phyloP scores from a whole-genome alignment of 495 filamentous ascomycete genomes.

The Aspergillus diversus region DNA sequence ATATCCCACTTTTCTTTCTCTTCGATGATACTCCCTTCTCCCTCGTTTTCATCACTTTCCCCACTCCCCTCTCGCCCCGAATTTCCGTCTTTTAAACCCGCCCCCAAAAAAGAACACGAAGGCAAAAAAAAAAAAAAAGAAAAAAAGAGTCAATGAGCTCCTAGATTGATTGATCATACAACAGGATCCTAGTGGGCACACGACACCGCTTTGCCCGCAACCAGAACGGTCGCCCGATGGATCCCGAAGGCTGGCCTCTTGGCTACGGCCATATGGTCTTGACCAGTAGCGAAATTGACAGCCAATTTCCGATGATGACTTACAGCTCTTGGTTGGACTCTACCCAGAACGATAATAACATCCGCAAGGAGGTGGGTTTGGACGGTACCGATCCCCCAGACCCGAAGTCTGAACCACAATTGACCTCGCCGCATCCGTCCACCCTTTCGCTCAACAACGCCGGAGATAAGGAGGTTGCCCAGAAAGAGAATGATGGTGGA shows the following conservation, averaged over 20 bases:
- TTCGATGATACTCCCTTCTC: background rate
- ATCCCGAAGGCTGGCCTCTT: slow-evolving; percentile 22
- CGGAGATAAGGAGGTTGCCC: slow-evolving; percentile 49
- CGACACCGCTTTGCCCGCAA: slow-evolving; percentile 16
- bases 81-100: background rate
- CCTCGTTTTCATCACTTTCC: background rate
- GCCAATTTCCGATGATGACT: slow-evolving; percentile 83
- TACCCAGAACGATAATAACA: background rate
- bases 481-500: slow-evolving; percentile 44
- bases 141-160: background rate
- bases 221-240: background rate
- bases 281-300: slow-evolving; percentile 68
- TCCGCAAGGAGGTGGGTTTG: background rate
- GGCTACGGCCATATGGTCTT: slow-evolving; percentile 10
- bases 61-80: background rate
- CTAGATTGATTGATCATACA: slow-evolving; percentile 17
- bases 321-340: slow-evolving; percentile 83
- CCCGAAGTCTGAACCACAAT: slow-evolving; percentile 2
- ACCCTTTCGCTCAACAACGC: background rate
- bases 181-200: slow-evolving; percentile 22
- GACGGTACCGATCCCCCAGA: background rate
- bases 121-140: background rate
- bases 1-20: background rate
- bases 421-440: background rate
- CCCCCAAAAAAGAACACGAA: background rate